Base-by-base conservation (phyloP, 352 stramenopile genomes). In the Pythium folliculosum region DNA sequence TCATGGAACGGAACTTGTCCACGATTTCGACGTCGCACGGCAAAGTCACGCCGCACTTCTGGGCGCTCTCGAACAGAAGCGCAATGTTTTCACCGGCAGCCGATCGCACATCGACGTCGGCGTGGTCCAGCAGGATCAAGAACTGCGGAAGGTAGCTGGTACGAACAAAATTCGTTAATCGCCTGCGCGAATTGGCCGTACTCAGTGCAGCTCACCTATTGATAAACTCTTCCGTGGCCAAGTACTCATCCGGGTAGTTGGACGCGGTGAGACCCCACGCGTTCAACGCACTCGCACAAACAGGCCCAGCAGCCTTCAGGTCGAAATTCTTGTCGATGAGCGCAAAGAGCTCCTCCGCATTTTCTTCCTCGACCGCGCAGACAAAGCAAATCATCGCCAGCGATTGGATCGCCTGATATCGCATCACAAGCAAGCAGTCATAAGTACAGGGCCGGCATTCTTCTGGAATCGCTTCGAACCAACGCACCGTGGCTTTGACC, bases 31-130 rank as follows among this genome's bases (percentile, higher is more conserved):
- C 82, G 35, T 88, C 78, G 62, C 78, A 88, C 8, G 82, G 80
- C 48, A 92, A 60, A 32, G 72, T 57, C 0, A 86, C 58, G 32
- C 77, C 72, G 22, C 70, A 84, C 58, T 78, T 82, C 52, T 87
- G 73, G 0, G 80, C 71, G 16, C 70, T 83, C 73, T 96, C 86
- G 40, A 90, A 91, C 14, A 96, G 60, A 60, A 96, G 76, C 43
- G 88, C 88, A 66, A 95, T 88, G 75, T 94, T 96, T 69, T 96
- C 88, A 25, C 85, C 88, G 14, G 88, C 86, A 23, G 82, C 81
- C 13, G 86, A 89, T 19, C 88, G 85, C 17, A 93, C 86, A 14
- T 94, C 85, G 21, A 96, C 81, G 57, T 96, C 86, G 14, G 79
- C 75, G 69, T 96, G 86, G 52, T 92, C 78, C 17, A 95, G 67